A percentile compares a stretch with the other conserved stretches of the same genome.
phyloP scores from a whole-genome alignment of 805 yeast genomes.

The Suhomyces canberraensis region DNA sequence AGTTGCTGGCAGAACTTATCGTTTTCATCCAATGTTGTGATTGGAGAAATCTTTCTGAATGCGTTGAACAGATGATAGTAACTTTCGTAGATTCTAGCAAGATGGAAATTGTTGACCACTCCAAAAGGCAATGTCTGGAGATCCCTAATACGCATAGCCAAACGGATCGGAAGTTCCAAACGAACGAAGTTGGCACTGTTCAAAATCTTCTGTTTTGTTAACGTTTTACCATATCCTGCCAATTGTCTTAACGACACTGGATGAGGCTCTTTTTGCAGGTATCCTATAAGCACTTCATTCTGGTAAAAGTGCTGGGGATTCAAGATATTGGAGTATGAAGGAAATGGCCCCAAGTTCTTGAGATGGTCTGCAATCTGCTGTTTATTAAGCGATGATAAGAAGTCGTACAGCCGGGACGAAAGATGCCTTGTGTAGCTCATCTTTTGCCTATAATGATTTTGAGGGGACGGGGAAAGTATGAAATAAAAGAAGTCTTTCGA shows the following conservation, averaged over 20 bases:
- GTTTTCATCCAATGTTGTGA: constrained; percentile 72
- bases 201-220: constrained; percentile 74
- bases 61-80: constrained; percentile 86
- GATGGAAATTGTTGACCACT: constrained; percentile 79
- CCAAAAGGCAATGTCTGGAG: constrained; percentile 81
- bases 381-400: constrained; percentile 29
- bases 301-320: constrained; percentile 83
- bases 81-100: constrained; percentile 83
- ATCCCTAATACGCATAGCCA: constrained; percentile 76
- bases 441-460: no score
- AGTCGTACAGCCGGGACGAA: constrained; percentile 27
- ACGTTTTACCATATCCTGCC: constrained; percentile 80
- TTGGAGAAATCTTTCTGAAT: constrained; percentile 68
- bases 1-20: constrained; percentile 65
- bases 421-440: constrained; percentile 17
- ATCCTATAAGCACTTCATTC: constrained; percentile 61
- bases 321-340: constrained; percentile 38
- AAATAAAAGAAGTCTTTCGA: no score
- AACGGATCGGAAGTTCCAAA: constrained; percentile 76
- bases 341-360: constrained; percentile 39
- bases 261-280: constrained; percentile 67
- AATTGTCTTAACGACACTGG: constrained; percentile 88
- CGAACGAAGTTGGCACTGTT: constrained; percentile 87
- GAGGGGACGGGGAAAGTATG: not conserved
- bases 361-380: constrained; percentile 28